Evolutionary conservation across 129 eudicot species (phyloP).

Genomic region (Helianthus tuberosus): DNA sequence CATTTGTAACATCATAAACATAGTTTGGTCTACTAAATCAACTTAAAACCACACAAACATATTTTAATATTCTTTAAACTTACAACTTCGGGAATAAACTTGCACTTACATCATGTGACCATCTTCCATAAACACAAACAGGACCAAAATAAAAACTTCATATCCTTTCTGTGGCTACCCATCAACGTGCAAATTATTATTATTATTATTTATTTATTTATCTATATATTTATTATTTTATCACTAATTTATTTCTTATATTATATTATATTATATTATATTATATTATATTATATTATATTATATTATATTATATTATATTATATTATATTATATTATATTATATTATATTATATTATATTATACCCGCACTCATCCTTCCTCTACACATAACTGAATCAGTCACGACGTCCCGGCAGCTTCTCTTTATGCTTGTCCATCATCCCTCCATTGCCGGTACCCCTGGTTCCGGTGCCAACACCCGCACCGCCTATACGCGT

Average conservation of each 20-base stretch:
- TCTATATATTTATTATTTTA: background rate
- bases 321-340: too few relatives aligned
- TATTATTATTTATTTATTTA: background rate
- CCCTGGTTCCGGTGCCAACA: background rate
- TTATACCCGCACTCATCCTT: background rate
- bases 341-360: background rate
- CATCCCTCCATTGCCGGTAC: slow-evolving; percentile 11
- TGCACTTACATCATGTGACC: background rate
- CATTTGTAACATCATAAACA: too few relatives aligned
- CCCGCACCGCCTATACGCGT: background rate
- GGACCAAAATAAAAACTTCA: background rate
- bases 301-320: too few relatives aligned
- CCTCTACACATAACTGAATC: background rate
- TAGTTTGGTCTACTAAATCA: too few relatives aligned
- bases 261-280: background rate
- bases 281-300: too few relatives aligned
- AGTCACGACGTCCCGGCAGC: slow-evolving; percentile 50
- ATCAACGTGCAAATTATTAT: background rate
- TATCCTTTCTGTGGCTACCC: background rate
- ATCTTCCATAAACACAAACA: background rate
- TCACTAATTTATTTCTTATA: background rate
- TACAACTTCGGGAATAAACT: background rate
- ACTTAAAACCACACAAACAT: too few relatives aligned
- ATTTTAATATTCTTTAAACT: too few relatives aligned
- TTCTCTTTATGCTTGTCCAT: slow-evolving; percentile 79